phyloP scores from a whole-genome alignment of 257 asterid species.

The Parsonsia alboflavescens region DNA sequence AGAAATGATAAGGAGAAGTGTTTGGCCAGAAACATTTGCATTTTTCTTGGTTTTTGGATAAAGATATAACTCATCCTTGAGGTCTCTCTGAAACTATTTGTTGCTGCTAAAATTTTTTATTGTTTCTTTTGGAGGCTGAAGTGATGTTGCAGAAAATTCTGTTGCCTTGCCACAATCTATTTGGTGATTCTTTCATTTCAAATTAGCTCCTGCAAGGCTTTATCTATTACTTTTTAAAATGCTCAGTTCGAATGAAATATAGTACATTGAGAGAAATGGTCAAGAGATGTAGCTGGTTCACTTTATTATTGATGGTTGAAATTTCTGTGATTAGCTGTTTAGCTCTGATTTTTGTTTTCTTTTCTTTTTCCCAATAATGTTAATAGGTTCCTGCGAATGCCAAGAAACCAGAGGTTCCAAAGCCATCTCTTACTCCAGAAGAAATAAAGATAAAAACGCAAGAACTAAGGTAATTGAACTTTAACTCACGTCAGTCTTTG shows the following conservation, averaged over 20 bases:
- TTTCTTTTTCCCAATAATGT: slow-evolving; percentile 2
- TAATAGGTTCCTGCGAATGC: slow-evolving; percentile 60
- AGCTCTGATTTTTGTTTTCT: not conserved
- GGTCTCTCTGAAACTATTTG: not conserved
- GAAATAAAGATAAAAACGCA: slow-evolving; percentile 63
- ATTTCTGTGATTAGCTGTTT: not conserved
- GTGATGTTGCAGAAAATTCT: not conserved
- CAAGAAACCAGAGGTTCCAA: slow-evolving; percentile 55
- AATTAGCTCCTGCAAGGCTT: not conserved
- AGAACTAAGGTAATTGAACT: slow-evolving; percentile 58
- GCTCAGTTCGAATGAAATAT: not conserved
- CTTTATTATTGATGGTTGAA: not conserved
- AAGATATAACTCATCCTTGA: not conserved
- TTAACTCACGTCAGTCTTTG: slow-evolving; percentile 5
- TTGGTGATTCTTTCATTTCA: not conserved
- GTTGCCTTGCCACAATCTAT: not conserved
- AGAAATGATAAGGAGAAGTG: no score
- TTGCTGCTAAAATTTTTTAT: not conserved
- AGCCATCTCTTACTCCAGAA: slow-evolving; percentile 75
- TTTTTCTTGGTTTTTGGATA: not conserved
- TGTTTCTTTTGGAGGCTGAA: slow-evolving; percentile 3
- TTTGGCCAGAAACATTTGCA: not conserved
- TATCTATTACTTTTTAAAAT: not conserved
- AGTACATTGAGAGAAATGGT: not conserved
- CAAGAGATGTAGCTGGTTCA: not conserved